Evolutionary conservation across 768 basidiomycete species (phyloP).

Genomic region (Neoboletus subvelutipes): DNA sequence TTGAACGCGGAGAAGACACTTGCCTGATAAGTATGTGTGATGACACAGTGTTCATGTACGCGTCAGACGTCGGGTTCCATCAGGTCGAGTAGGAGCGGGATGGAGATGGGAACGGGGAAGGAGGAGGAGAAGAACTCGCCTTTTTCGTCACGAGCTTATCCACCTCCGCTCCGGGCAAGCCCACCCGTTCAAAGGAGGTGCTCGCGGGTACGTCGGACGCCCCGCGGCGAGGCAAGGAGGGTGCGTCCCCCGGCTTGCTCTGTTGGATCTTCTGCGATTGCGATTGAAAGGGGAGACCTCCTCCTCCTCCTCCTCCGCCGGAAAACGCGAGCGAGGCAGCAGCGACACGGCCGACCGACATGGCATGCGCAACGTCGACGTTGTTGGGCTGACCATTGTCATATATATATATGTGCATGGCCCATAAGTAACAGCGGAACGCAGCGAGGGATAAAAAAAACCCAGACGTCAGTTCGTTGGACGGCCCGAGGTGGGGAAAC

Average conservation of each 20-base stretch:
- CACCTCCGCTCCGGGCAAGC: conserved; percentile 18
- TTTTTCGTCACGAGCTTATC: conserved; percentile 31
- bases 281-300: neutral
- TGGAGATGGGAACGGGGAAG: too few relatives aligned
- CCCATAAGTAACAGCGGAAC: too few relatives aligned
- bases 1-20: conserved; percentile 26
- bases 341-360: conserved; percentile 49
- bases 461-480: neutral
- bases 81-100: too few relatives aligned
- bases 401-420: too few relatives aligned
- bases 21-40: conserved; percentile 12
- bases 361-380: conserved; percentile 40
- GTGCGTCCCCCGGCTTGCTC: neutral
- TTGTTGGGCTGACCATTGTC: conserved; percentile 17
- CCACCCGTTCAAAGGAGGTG: neutral
- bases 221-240: conserved; percentile 1
- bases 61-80: neutral
- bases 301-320: neutral
- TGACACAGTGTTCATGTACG: too few relatives aligned
- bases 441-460: neutral
- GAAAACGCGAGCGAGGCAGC: conserved; percentile 54
- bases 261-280: neutral
- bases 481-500: neutral
- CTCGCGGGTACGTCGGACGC: neutral
- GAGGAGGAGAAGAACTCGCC: conserved; percentile 4